Conservation (phyloP, 1,284 basidiomycete species). For the Ganoderma lucidum region DNA sequence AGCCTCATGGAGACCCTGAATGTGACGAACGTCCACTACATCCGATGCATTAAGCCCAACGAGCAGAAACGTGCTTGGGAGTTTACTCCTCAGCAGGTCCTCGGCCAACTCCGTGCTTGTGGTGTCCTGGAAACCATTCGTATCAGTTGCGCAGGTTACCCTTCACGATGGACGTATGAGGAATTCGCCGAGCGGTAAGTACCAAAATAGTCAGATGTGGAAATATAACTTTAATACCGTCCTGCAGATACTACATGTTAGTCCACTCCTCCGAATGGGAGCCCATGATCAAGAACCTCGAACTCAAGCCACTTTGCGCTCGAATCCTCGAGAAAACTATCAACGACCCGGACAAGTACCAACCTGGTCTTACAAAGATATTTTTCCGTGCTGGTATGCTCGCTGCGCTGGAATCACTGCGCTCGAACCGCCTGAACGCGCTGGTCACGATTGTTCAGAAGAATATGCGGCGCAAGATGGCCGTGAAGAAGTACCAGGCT, state of each 20-base stretch:
- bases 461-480: conserved; percentile 90
- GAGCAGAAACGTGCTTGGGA: conserved; percentile 98
- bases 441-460: conserved; percentile 98
- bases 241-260: conserved; percentile 93
- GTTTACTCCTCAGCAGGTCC: conserved; percentile 94
- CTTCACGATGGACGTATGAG: conserved; percentile 98
- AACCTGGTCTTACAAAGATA: conserved; percentile 96
- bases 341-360: conserved; percentile 95
- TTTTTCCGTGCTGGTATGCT: conserved; percentile 99
- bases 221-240: conserved; percentile 22
- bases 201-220: background rate
- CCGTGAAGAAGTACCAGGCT: conserved; percentile 81
- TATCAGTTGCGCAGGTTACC: conserved; percentile 99
- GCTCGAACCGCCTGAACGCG: conserved; percentile 87
- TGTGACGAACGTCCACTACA: conserved; percentile 99
- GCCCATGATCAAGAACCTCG: conserved; percentile 81
- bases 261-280: conserved; percentile 89
- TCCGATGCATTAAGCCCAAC: conserved; percentile 99
- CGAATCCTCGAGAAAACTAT: conserved; percentile 89
- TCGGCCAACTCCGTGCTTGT: conserved; percentile 96
- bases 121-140: conserved; percentile 99
- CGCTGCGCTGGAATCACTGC: conserved; percentile 92
- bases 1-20: conserved; percentile 98
- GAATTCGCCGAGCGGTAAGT: conserved; percentile 97
- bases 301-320: conserved; percentile 85